phyloP scores from a whole-genome alignment of 371 early-diverging fungal species.

The Nematocida displodere region DNA sequence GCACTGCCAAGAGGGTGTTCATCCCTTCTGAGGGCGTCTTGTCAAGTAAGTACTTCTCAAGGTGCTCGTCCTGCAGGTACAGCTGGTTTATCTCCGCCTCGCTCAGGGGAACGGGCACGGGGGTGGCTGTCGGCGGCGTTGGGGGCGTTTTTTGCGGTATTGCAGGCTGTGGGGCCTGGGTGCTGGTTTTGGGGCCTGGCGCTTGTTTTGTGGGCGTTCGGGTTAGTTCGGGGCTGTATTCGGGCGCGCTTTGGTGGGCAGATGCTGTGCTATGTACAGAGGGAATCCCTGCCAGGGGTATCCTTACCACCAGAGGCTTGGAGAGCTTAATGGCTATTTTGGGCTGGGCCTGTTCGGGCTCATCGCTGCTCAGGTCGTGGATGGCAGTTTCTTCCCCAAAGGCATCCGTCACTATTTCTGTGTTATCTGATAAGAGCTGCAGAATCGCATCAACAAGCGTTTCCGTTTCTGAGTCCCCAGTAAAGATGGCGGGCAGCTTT shows the following conservation, averaged over 20 bases:
- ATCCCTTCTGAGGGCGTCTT: not conserved
- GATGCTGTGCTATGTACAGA: too few relatives aligned
- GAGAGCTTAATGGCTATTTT: conserved; percentile 5
- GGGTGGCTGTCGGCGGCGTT: not conserved
- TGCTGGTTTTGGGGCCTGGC: not conserved
- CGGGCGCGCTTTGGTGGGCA: too few relatives aligned
- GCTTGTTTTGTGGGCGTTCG: not conserved
- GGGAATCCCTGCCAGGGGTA: too few relatives aligned
- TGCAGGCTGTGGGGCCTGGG: not conserved
- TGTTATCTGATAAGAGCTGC: conserved; percentile 2
- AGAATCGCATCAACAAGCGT: conserved; percentile 4
- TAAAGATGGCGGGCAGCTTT: not conserved
- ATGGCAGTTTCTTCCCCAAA: not conserved
- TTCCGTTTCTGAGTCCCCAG: conserved; percentile 1
- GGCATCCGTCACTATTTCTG: conserved; percentile 7
- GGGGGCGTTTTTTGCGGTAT: too few relatives aligned
- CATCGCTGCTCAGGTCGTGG: conserved; percentile 49
- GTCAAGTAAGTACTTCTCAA: conserved; percentile 12
- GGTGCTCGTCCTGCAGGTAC: conserved; percentile 8
- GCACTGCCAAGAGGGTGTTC: not conserved
- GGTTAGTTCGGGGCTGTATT: not conserved
- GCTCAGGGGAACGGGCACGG: not conserved
- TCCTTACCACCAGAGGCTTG: conserved; percentile 25
- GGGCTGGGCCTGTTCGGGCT: not conserved
- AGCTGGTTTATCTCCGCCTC: conserved; percentile 12